phyloP scores from a whole-genome alignment of 1,139 yeast species.

The Candida sp. region DNA sequence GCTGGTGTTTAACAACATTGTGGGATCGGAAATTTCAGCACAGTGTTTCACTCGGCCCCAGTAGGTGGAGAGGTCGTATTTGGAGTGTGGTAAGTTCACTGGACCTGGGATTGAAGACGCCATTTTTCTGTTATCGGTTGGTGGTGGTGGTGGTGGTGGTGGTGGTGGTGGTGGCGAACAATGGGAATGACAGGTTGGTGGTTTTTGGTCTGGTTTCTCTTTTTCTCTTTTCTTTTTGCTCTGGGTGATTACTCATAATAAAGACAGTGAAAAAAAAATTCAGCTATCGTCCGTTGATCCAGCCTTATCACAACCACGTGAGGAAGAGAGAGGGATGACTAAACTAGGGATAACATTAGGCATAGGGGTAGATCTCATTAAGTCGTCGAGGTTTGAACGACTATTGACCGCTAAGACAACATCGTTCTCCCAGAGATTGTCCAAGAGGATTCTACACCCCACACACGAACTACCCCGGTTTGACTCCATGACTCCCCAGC shows the following conservation, averaged over 20 bases:
- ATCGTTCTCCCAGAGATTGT: slow-evolving; percentile 41
- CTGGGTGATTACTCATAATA: neutral
- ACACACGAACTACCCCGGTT: slow-evolving; percentile 47
- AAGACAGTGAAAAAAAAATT: neutral
- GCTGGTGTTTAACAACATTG: slow-evolving; percentile 79
- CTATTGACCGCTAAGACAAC: slow-evolving; percentile 36
- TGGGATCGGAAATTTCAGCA: slow-evolving; percentile 91
- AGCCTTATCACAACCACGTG: neutral
- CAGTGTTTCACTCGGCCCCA: slow-evolving; percentile 96
- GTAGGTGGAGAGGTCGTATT: slow-evolving; percentile 78
- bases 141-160: too few relatives aligned
- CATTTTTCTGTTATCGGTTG: slow-evolving; percentile 43
- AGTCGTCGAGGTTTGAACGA: slow-evolving; percentile 49
- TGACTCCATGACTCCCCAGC: slow-evolving; percentile 12
- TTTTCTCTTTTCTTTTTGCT: neutral
- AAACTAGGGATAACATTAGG: slow-evolving; percentile 34
- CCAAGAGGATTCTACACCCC: slow-evolving; percentile 55
- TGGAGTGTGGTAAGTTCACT: slow-evolving; percentile 76
- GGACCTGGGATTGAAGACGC: slow-evolving; percentile 90
- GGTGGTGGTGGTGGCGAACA: too few relatives aligned
- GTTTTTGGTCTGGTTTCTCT: neutral
- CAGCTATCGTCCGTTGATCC: neutral
- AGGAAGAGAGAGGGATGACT: neutral
- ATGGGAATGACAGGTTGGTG: neutral
- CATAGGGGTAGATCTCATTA: slow-evolving; percentile 68